Evolutionary conservation across 139 green algal species (phyloP).

Genomic region (Coelastrella sp.): DNA sequence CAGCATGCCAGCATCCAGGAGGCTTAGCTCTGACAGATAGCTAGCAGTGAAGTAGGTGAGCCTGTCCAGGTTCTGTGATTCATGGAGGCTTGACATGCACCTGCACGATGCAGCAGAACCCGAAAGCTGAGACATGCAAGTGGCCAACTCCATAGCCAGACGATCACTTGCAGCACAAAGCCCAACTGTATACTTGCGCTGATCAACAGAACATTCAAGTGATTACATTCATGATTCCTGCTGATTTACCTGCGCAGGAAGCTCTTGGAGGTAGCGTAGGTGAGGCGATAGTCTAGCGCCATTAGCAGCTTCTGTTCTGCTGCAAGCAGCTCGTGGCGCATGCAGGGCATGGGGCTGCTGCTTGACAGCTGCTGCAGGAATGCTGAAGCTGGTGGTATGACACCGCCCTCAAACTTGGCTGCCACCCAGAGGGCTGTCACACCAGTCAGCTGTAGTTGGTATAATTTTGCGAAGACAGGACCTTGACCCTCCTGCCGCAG

Average conservation of each 20-base stretch:
- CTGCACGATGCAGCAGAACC: neutral
- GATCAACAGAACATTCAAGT: too few species aligned
- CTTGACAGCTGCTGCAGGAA: constrained; percentile 30
- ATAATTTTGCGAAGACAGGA: neutral
- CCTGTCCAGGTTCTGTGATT: neutral
- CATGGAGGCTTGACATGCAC: neutral
- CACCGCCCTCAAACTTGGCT: constrained; percentile 22
- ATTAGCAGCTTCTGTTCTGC: neutral
- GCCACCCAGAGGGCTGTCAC: constrained; percentile 28
- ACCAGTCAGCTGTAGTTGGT: constrained; percentile 14
- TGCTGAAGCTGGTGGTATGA: neutral
- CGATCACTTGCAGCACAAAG: too few species aligned
- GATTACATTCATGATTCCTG: too few species aligned
- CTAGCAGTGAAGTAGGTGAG: constrained; percentile 9
- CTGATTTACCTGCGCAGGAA: constrained; percentile 32
- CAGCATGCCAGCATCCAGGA: constrained; percentile 31
- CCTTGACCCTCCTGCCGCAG: neutral
- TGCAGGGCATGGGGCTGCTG: neutral
- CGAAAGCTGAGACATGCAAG: too few species aligned
- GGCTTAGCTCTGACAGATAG: constrained; percentile 13
- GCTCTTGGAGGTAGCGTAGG: constrained; percentile 23
- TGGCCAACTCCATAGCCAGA: too few species aligned
- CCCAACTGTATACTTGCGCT: too few species aligned
- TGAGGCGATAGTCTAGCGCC: constrained; percentile 11
- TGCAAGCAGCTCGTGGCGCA: constrained; percentile 23